These are phyloP conservation scores for Lactarius akahatsu DNA, from an alignment of 768 basidiomycete genomes.

Conservation along the genomic window DNA sequence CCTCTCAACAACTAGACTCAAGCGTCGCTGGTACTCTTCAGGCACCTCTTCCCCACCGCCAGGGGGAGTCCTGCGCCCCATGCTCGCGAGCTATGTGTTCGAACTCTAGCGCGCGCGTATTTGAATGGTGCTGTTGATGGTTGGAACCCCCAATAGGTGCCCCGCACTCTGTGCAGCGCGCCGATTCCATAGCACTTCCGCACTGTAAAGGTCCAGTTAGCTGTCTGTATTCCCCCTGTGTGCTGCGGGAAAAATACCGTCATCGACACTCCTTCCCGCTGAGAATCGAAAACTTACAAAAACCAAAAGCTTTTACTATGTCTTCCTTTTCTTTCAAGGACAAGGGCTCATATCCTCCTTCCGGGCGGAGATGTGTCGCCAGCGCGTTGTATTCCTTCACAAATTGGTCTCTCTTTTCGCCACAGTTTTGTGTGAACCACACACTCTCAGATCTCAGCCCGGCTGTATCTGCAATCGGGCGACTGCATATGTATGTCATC, in stretches of 20 bases:
- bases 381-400: conserved; percentile 30
- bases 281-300: conserved; percentile 28
- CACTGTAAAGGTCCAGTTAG: conserved; percentile 41
- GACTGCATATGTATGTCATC: conserved; percentile 31
- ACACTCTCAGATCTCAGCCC: conserved; percentile 29
- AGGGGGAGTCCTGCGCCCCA: conserved; percentile 37
- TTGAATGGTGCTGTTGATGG: conserved; percentile 45
- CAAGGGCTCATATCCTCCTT: conserved; percentile 30
- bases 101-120: conserved; percentile 48
- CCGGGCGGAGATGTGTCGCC: conserved; percentile 26
- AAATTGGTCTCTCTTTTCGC: conserved; percentile 29
- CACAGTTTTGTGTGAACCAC: conserved; percentile 35
- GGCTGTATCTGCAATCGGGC: conserved; percentile 21
- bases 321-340: conserved; percentile 33
- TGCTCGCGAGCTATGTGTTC: conserved; percentile 41
- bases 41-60: conserved; percentile 33
- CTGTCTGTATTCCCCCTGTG: conserved; percentile 31
- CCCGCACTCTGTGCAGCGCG: conserved; percentile 58
- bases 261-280: neutral
- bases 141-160: conserved; percentile 49
- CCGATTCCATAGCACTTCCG: conserved; percentile 51
- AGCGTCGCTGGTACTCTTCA: conserved; percentile 10
- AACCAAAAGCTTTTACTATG: conserved; percentile 34
- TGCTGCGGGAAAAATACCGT: conserved; percentile 20
- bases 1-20: too few species aligned